phyloP scores from a whole-genome alignment of 2,329 filamentous ascomycete species.

The Trichoderma sp. region DNA sequence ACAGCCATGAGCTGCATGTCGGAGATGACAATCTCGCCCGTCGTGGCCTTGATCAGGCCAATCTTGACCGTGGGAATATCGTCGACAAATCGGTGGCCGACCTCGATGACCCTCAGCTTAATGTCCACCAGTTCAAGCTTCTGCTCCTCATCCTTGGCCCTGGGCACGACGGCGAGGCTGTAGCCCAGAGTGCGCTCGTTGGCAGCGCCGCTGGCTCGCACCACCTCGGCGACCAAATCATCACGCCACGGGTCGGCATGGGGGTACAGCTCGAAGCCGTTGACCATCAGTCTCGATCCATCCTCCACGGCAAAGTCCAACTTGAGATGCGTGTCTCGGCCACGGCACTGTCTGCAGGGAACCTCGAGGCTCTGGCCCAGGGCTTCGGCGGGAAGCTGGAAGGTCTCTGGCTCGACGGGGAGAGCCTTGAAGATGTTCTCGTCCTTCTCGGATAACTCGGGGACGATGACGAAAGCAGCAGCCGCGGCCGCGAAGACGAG shows the following conservation, averaged over 20 bases:
- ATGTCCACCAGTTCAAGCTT: constrained; percentile 55
- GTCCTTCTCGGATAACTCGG: constrained; percentile 48
- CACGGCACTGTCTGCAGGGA: constrained; percentile 56
- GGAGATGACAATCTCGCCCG: constrained; percentile 57
- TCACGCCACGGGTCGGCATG: constrained; percentile 48
- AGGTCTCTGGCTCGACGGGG: constrained; percentile 38
- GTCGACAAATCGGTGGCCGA: constrained; percentile 57
- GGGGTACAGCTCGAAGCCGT: constrained; percentile 63
- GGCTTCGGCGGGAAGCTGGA: constrained; percentile 39
- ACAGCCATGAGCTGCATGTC: constrained; percentile 44
- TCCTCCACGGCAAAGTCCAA: constrained; percentile 57
- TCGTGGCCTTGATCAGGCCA: constrained; percentile 61
- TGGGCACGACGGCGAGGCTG: constrained; percentile 45
- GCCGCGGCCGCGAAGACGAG: constrained; percentile 38
- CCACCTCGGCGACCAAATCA: constrained; percentile 48
- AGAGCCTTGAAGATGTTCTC: constrained; percentile 45
- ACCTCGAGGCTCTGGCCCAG: constrained; percentile 47
- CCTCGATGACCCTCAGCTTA: constrained; percentile 60
- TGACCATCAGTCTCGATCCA: constrained; percentile 54
- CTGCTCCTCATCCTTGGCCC: constrained; percentile 52
- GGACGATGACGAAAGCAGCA: constrained; percentile 56
- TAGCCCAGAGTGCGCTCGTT: constrained; percentile 50
- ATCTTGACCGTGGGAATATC: constrained; percentile 58
- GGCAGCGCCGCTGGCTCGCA: constrained; percentile 41
- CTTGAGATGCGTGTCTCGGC: constrained; percentile 48